Evolutionary conservation across 2,329 filamentous ascomycete species (phyloP).

Genomic region (Macrophomina tecta): DNA sequence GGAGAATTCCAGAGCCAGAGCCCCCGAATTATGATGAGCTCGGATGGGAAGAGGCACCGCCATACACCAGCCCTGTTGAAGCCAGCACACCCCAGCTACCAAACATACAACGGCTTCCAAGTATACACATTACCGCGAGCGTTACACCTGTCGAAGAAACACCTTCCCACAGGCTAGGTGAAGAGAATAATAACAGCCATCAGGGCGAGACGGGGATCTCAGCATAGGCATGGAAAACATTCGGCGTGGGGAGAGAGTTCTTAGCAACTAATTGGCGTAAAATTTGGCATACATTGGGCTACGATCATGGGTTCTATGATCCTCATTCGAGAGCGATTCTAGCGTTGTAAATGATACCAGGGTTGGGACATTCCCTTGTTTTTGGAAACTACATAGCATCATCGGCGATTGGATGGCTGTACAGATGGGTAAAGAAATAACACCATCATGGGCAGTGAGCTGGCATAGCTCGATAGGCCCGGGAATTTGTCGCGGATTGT

Average conservation of each 20-base stretch:
- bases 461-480: neutral
- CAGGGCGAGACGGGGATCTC: constrained; percentile 4
- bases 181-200: neutral
- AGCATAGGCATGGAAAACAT: neutral
- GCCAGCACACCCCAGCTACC: constrained; percentile 14
- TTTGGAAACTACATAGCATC: constrained; percentile 19
- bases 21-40: constrained; percentile 43
- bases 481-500: neutral
- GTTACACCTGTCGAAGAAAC: constrained; percentile 26
- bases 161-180: constrained; percentile 15
- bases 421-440: neutral
- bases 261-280: constrained; percentile 17
- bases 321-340: constrained; percentile 18
- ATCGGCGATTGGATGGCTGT: constrained; percentile 4
- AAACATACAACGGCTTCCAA: constrained; percentile 1
- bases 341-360: constrained; percentile 27
- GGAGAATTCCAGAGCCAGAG: constrained; percentile 37
- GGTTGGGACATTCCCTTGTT: constrained; percentile 21
- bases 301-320: constrained; percentile 23
- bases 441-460: constrained; percentile 1
- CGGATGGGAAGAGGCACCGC: constrained; percentile 53
- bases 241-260: neutral
- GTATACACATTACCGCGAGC: constrained; percentile 20
- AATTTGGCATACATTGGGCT: constrained; percentile 16
- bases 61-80: constrained; percentile 51